phyloP scores from a whole-genome alignment of 371 early-diverging fungal species.

The Apophysomyces variabilis region DNA sequence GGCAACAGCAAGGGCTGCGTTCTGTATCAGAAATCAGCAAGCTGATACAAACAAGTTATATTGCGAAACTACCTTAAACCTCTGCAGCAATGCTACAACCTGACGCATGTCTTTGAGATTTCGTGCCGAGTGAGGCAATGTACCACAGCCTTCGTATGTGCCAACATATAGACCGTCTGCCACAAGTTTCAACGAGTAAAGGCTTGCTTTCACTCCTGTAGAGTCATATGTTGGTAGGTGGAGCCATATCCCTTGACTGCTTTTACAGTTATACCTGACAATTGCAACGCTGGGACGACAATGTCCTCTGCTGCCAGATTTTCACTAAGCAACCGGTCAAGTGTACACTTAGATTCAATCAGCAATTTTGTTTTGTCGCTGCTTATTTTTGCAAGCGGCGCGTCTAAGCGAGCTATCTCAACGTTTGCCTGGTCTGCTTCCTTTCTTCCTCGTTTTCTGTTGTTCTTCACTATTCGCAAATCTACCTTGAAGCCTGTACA shows the following conservation, averaged over 20 bases:
- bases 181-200: neutral
- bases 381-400: neutral
- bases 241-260: neutral
- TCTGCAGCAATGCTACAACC: neutral
- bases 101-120: neutral
- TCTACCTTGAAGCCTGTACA: conserved; percentile 11
- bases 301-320: neutral
- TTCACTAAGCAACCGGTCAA: neutral
- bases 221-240: neutral
- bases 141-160: neutral
- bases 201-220: neutral
- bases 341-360: conserved; percentile 2
- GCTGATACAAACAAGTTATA: neutral
- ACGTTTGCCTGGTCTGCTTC: neutral
- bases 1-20: neutral
- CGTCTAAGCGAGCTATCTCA: conserved; percentile 1
- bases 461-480: neutral
- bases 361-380: neutral
- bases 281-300: conserved; percentile 3
- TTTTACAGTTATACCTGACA: neutral
- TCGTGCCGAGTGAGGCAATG: neutral
- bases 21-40: neutral
- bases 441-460: neutral
- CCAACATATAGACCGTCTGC: conserved; percentile 11
- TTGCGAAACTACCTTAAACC: neutral